Conservation (phyloP, 148 eudicot genomes). For the Rhododendron ovatum region DNA sequence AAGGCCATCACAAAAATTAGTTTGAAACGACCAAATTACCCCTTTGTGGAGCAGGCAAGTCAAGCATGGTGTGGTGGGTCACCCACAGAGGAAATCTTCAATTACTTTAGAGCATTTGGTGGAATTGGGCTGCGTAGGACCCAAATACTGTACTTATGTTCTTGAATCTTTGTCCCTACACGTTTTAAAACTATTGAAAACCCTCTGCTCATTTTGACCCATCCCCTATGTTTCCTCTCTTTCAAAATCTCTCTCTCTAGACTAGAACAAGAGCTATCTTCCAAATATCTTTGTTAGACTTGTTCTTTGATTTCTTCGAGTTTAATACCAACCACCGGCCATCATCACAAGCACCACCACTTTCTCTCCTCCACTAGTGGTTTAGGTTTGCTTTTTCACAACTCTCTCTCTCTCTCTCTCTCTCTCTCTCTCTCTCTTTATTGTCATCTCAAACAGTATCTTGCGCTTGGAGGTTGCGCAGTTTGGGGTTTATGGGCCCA, state of each 20-base stretch:
- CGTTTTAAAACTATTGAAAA: background rate
- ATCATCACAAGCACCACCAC: conserved; percentile 14
- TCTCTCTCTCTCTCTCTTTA: conserved; percentile 17
- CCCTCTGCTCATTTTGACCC: background rate
- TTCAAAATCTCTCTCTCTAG: conserved; percentile 1
- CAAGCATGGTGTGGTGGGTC: conserved; percentile 15
- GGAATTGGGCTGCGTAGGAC: conserved; percentile 34
- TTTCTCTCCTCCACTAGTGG: conserved; percentile 34
- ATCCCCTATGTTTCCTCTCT: background rate
- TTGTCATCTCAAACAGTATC: conserved; percentile 34
- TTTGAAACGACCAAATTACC: too few species aligned
- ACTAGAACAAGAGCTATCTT: conserved; percentile 5
- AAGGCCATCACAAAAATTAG: too few species aligned
- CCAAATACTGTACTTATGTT: conserved; percentile 4
- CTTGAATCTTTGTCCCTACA: background rate
- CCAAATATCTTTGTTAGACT: conserved; percentile 11
- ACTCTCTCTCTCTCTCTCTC: background rate
- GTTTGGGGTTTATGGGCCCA: conserved; percentile 33
- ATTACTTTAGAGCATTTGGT: conserved; percentile 26
- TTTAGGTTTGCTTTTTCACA: conserved; percentile 45
- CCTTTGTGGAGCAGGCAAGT: conserved; percentile 18
- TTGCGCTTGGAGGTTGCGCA: conserved; percentile 48
- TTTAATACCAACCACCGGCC: background rate
- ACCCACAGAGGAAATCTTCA: conserved; percentile 8
- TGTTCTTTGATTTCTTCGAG: conserved; percentile 4